Evolutionary conservation across 331 rosid species (phyloP).

Genomic region (Acacia concinna): DNA sequence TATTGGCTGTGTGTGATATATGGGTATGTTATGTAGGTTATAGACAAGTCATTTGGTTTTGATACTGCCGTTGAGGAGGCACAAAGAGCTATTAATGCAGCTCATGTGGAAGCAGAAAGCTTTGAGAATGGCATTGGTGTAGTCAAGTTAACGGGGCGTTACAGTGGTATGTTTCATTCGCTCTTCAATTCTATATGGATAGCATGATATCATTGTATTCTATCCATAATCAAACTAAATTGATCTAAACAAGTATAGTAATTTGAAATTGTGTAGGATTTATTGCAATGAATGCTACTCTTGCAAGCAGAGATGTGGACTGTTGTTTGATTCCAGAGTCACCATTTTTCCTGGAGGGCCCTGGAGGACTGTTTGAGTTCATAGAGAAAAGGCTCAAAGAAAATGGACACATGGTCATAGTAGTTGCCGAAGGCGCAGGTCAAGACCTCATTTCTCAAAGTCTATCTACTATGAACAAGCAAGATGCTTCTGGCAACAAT

Average conservation of each 20-base stretch:
- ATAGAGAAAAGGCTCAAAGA: constrained; percentile 46
- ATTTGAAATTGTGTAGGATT: constrained; percentile 36
- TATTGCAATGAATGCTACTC: constrained; percentile 60
- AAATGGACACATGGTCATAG: constrained; percentile 60
- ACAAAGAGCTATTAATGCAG: constrained; percentile 58
- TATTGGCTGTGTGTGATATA: no score
- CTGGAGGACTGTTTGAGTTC: constrained; percentile 46
- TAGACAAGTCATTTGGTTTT: constrained; percentile 61
- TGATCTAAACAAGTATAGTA: neutral
- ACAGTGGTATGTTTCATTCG: constrained; percentile 42
- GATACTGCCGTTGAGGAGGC: constrained; percentile 65
- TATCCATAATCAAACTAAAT: neutral
- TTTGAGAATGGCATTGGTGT: constrained; percentile 49
- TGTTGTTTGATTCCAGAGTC: constrained; percentile 65
- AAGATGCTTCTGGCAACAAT: constrained; percentile 48
- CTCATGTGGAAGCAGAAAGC: constrained; percentile 59
- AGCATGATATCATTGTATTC: fast-evolving
- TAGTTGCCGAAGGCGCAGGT: constrained; percentile 58
- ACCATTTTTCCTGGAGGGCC: constrained; percentile 56
- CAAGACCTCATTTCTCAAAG: constrained; percentile 45
- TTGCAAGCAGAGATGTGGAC: constrained; percentile 57
- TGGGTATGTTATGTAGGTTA: constrained; percentile 38
- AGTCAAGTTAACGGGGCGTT: constrained; percentile 58
- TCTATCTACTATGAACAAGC: constrained; percentile 14
- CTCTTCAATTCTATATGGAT: neutral